These are phyloP conservation scores for Comarum palustre DNA, from an alignment of 306 rosid genomes.

Conservation along the genomic window DNA sequence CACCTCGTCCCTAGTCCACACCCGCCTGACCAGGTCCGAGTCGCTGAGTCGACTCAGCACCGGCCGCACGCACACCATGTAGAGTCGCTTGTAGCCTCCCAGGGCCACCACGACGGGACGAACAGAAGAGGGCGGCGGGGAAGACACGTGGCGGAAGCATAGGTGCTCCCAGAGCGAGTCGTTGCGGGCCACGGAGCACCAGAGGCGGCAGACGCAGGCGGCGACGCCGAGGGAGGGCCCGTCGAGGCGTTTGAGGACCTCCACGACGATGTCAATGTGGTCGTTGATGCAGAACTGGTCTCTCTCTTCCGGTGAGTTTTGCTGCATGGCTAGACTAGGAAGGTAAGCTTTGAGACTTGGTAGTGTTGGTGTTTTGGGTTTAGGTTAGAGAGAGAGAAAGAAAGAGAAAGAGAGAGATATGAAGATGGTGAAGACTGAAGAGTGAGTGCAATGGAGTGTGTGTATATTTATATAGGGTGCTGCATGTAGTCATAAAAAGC, in stretches of 20 bases:
- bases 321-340: conserved; percentile 15
- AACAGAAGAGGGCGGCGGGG: conserved; percentile 49
- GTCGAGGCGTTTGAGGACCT: conserved; percentile 82
- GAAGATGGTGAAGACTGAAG: conserved; percentile 3
- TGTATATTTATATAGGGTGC: conserved; percentile 1
- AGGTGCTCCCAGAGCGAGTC: conserved; percentile 92
- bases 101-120: conserved; percentile 65
- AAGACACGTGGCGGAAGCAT: conserved; percentile 70
- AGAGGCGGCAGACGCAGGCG: conserved; percentile 83
- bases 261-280: conserved; percentile 78
- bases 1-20: conserved; percentile 66
- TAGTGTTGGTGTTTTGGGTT: not conserved
- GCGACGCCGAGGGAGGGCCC: conserved; percentile 82
- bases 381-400: conserved; percentile 3
- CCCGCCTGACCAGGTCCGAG: conserved; percentile 49
- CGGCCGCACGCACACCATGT: conserved; percentile 73
- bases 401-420: not conserved
- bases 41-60: conserved; percentile 76
- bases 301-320: conserved; percentile 22
- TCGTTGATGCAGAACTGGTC: conserved; percentile 70
- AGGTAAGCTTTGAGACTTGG: not conserved
- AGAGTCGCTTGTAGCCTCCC: conserved; percentile 84
- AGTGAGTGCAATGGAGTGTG: not conserved
- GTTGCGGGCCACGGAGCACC: conserved; percentile 60
- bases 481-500: conserved; percentile 13